Evolutionary conservation across 2,329 filamentous ascomycete species (phyloP).

Genomic region (Stagonosporopsis tanaceti): DNA sequence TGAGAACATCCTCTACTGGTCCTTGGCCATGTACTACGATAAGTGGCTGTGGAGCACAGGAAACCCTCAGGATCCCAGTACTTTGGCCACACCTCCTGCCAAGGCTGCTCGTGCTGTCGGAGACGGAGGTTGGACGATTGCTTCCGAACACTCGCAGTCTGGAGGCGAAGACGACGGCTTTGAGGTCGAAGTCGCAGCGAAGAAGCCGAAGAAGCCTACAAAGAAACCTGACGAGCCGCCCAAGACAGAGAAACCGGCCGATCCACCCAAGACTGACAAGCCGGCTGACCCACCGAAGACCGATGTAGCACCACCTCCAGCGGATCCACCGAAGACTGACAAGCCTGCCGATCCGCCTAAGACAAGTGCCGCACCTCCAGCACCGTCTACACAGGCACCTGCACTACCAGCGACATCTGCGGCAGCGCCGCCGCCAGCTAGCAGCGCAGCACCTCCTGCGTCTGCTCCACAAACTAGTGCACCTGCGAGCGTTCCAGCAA

Average conservation of each 20-base stretch:
- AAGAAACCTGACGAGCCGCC: conserved; percentile 1
- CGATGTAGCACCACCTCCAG: background rate
- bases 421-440: background rate
- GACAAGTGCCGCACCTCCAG: conserved; percentile 2
- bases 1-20: conserved; percentile 24
- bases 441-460: background rate
- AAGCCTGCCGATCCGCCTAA: conserved; percentile 10
- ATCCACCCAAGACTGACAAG: conserved; percentile 2
- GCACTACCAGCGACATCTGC: background rate
- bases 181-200: conserved; percentile 6
- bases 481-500: background rate
- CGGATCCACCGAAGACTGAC: conserved; percentile 6
- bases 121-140: too few species aligned
- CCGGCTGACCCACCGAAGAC: conserved; percentile 5
- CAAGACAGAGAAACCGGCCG: conserved; percentile 6
- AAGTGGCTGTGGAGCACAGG: conserved; percentile 22
- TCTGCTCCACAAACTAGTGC: background rate
- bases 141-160: background rate
- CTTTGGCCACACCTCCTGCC: background rate
- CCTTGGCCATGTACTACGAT: conserved; percentile 19
- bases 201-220: conserved; percentile 14
- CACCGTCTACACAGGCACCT: conserved; percentile 1
- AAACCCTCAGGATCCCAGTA: conserved; percentile 10
- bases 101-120: conserved; percentile 2
- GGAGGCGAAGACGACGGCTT: background rate